A percentile compares a stretch with the other conserved stretches of the same genome.
phyloP scores from a whole-genome alignment of 176 grass and related monocot species.

The Rhipidocladum racemiflorum region DNA sequence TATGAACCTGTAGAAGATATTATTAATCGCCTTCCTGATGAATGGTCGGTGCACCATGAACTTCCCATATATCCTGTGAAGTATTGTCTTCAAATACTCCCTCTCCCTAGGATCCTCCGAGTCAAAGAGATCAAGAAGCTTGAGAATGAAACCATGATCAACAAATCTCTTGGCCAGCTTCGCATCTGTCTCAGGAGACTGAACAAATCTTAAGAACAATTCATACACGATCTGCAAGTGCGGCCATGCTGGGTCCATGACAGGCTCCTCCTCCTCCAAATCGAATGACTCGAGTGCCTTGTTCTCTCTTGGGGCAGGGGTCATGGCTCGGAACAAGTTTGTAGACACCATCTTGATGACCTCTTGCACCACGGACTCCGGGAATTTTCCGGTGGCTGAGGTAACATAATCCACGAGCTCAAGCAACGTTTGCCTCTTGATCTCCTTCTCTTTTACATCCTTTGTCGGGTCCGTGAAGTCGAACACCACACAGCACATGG shows the following conservation, averaged over 20 bases:
- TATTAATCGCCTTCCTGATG: constrained; percentile 72
- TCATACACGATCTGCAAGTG: constrained; percentile 76
- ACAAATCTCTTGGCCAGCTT: constrained; percentile 74
- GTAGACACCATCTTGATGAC: constrained; percentile 44
- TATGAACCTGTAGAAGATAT: constrained; percentile 74
- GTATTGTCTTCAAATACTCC: constrained; percentile 77
- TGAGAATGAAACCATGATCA: constrained; percentile 61
- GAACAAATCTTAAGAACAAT: constrained; percentile 69
- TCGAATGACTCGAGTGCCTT: constrained; percentile 50
- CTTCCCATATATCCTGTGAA: constrained; percentile 79
- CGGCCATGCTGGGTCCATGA: constrained; percentile 64
- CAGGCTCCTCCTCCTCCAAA: constrained; percentile 74
- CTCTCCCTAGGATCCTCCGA: constrained; percentile 75
- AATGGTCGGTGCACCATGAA: constrained; percentile 79
- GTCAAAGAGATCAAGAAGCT: constrained; percentile 65
- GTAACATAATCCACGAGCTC: constrained; percentile 71
- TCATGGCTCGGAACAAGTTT: constrained; percentile 54
- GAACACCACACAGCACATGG: constrained; percentile 54
- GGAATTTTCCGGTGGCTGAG: constrained; percentile 52
- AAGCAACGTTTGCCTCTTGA: constrained; percentile 62
- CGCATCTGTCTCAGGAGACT: constrained; percentile 63
- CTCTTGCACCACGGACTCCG: constrained; percentile 51
- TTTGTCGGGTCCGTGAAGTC: constrained; percentile 62
- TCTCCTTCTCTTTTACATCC: constrained; percentile 69
- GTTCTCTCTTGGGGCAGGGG: constrained; percentile 48